These are phyloP conservation scores for Salix brachista DNA, from an alignment of 345 rosid genomes.

Conservation along the genomic window DNA sequence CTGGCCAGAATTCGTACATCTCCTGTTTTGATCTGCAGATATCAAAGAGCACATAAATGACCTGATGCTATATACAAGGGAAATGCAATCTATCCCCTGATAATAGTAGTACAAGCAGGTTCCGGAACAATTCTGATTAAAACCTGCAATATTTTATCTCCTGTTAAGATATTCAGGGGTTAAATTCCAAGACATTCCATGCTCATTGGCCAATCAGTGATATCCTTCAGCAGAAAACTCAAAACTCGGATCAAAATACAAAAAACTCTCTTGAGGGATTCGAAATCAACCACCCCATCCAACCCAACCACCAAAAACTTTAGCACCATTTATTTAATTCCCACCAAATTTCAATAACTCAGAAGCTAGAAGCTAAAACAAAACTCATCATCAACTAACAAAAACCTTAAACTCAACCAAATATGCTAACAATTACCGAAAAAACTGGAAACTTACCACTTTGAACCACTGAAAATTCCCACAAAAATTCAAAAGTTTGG, in stretches of 20 bases:
- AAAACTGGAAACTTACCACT: no score
- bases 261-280: neutral
- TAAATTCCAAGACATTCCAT: neutral
- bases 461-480: neutral
- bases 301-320: no score
- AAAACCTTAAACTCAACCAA: no score
- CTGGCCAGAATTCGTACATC: slow-evolving; percentile 70
- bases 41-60: slow-evolving; percentile 4
- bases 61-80: neutral
- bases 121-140: no score
- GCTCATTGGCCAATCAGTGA: neutral
- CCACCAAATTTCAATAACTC: no score
- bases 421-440: no score
- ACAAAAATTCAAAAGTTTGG: neutral
- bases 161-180: neutral
- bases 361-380: no score
- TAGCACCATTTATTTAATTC: no score
- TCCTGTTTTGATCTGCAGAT: slow-evolving; percentile 69
- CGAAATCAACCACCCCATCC: neutral
- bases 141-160: no score
- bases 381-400: no score
- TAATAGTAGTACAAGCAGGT: no score
- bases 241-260: neutral
- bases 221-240: neutral
- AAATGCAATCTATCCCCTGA: no score